phyloP scores from a whole-genome alignment of 306 rosid genomes.

The Cucumis cinereus region DNA sequence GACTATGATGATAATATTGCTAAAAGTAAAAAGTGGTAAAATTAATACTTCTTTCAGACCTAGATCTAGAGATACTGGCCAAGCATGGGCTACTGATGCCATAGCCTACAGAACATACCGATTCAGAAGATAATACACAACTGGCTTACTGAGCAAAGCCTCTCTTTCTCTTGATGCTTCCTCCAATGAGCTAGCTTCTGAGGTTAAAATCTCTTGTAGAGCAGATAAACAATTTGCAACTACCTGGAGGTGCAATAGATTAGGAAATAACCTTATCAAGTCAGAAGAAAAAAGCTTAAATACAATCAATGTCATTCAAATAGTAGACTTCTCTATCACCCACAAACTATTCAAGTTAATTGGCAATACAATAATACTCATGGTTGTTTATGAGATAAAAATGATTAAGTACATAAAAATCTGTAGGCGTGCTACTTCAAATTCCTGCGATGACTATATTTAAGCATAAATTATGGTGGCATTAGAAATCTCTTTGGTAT shows the following conservation, averaged over 20 bases:
- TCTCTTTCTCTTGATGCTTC: slow-evolving; percentile 94
- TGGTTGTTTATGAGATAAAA: not conserved
- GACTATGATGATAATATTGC: not conserved
- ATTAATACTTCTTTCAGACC: not conserved
- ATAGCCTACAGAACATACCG: slow-evolving; percentile 34
- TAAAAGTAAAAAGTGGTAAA: not conserved
- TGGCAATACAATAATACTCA: not conserved
- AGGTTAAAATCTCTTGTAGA: slow-evolving; percentile 92
- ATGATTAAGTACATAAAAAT: not conserved
- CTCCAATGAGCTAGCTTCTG: slow-evolving; percentile 74
- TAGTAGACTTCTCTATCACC: not conserved
- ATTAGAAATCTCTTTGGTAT: not conserved
- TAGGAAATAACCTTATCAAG: slow-evolving; percentile 5
- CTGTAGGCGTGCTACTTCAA: not conserved
- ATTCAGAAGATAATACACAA: slow-evolving; percentile 68
- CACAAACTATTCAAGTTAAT: not conserved
- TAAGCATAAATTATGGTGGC: not conserved
- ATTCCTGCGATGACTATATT: not conserved
- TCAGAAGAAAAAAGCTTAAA: not conserved
- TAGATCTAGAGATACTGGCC: not conserved
- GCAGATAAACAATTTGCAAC: slow-evolving; percentile 93
- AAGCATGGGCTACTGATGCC: not conserved
- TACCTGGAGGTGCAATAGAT: slow-evolving; percentile 35
- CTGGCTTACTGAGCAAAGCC: slow-evolving; percentile 75
- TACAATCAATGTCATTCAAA: not conserved